Conservation (phyloP, 345 rosid genomes). For the Rhodamnia rubescens region DNA sequence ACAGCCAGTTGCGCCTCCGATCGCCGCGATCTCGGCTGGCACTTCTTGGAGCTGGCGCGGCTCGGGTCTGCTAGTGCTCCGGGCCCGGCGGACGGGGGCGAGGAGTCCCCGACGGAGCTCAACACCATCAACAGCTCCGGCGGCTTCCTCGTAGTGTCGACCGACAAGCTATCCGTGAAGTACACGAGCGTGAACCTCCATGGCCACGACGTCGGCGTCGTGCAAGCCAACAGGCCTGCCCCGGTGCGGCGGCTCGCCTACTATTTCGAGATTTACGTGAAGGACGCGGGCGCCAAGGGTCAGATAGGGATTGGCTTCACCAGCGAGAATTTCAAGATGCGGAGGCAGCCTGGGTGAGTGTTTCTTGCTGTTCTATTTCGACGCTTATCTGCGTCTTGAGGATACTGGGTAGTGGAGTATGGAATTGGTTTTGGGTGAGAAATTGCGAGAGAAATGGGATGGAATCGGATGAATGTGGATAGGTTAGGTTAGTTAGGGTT, state of each 20-base stretch:
- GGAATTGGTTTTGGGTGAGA: not conserved
- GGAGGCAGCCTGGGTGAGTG: constrained; percentile 80
- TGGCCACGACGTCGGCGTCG: constrained; percentile 82
- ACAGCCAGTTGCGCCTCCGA: not conserved
- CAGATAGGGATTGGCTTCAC: constrained; percentile 87
- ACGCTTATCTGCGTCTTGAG: not conserved
- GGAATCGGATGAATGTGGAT: not conserved
- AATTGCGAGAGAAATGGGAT: not conserved
- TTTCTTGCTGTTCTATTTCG: not conserved
- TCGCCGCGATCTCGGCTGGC: constrained; percentile 31
- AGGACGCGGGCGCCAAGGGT: constrained; percentile 65
- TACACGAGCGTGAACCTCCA: constrained; percentile 51
- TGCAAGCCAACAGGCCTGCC: constrained; percentile 77
- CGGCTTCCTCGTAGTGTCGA: constrained; percentile 68
- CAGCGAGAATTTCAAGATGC: constrained; percentile 61
- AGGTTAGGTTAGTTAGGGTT: not conserved
- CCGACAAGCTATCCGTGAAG: constrained; percentile 73
- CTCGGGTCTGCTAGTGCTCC: constrained; percentile 3
- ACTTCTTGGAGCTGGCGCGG: constrained; percentile 41
- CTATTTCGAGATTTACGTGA: constrained; percentile 87
- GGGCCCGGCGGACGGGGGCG: constrained; percentile 32
- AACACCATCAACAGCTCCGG: constrained; percentile 83
- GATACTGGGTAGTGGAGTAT: not conserved
- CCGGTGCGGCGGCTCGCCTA: constrained; percentile 62
- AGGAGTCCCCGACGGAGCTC: constrained; percentile 72